Evolutionary conservation across 495 filamentous ascomycete species (phyloP).

Genomic region (Hyphodiscus hymeniophilus): DNA sequence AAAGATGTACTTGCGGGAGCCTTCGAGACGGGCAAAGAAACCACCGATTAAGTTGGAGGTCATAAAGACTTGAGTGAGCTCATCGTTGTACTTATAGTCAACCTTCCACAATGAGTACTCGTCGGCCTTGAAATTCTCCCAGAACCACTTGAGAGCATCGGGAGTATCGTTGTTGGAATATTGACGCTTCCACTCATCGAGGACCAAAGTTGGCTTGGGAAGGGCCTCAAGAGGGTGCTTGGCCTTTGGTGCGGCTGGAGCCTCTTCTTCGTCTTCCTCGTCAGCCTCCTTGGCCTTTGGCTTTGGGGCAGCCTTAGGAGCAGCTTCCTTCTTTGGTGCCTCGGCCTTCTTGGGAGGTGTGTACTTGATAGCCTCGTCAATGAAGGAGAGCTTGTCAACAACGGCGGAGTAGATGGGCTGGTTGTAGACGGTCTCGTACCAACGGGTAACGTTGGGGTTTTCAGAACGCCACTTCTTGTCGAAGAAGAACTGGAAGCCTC

Average conservation of each 20-base stretch:
- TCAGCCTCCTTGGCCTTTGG: constrained; percentile 44
- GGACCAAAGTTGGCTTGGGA: constrained; percentile 64
- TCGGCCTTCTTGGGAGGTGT: constrained; percentile 79
- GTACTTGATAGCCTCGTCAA: constrained; percentile 82
- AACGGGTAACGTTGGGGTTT: constrained; percentile 80
- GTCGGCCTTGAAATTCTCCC: constrained; percentile 83
- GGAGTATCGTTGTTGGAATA: constrained; percentile 97
- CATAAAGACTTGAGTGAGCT: constrained; percentile 97
- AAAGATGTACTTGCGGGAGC: constrained; percentile 96
- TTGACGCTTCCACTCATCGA: constrained; percentile 97
- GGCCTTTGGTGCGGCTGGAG: constrained; percentile 68
- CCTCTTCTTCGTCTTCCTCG: constrained; percentile 64
- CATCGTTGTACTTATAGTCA: constrained; percentile 97
- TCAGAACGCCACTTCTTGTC: constrained; percentile 76
- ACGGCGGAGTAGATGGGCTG: constrained; percentile 82
- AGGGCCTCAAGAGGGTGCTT: constrained; percentile 95
- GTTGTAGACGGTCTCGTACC: constrained; percentile 90
- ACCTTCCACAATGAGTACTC: constrained; percentile 92
- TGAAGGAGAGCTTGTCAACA: constrained; percentile 60
- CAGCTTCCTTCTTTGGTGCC: constrained; percentile 50
- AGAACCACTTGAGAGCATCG: constrained; percentile 92
- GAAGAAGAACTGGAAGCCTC: constrained; percentile 81
- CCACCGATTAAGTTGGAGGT: constrained; percentile 94
- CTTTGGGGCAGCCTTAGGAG: constrained; percentile 46
- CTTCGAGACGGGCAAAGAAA: constrained; percentile 97